Conservation (phyloP, 768 basidiomycete genomes). For the Kwoniella pini region DNA sequence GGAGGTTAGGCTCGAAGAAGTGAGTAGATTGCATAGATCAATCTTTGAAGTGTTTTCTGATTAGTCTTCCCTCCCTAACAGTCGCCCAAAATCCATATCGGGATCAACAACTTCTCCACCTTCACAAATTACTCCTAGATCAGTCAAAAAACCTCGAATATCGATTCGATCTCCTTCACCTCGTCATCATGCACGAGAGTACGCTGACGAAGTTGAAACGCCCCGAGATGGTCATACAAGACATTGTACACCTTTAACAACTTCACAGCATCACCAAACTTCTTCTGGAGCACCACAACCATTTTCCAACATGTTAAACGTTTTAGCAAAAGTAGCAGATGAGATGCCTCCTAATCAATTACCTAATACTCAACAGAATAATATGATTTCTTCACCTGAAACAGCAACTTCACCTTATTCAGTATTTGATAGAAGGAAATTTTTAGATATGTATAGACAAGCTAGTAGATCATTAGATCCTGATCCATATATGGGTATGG, state of each 20-base stretch:
- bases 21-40: not conserved
- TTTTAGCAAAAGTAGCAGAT: conserved; percentile 16
- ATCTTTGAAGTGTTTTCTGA: not conserved
- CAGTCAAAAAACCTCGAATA: not conserved
- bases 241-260: not conserved
- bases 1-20: conserved; percentile 19
- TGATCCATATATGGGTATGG: conserved; percentile 20
- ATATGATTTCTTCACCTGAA: not conserved
- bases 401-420: not conserved
- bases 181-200: not conserved
- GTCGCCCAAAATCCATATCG: conserved; percentile 1
- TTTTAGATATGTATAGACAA: conserved; percentile 14
- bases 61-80: not conserved
- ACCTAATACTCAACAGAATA: not conserved
- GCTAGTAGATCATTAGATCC: conserved; percentile 13
- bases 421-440: conserved; percentile 6
- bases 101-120: not conserved
- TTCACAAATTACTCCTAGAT: not conserved
- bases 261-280: not conserved
- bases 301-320: conserved; percentile 17
- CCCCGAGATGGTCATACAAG: not conserved
- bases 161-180: not conserved
- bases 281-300: not conserved
- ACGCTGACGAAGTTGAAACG: not conserved
- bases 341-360: conserved; percentile 15